Evolutionary conservation across 2,329 filamentous ascomycete genomes (phyloP).

Genomic region (Fusarium sp.): DNA sequence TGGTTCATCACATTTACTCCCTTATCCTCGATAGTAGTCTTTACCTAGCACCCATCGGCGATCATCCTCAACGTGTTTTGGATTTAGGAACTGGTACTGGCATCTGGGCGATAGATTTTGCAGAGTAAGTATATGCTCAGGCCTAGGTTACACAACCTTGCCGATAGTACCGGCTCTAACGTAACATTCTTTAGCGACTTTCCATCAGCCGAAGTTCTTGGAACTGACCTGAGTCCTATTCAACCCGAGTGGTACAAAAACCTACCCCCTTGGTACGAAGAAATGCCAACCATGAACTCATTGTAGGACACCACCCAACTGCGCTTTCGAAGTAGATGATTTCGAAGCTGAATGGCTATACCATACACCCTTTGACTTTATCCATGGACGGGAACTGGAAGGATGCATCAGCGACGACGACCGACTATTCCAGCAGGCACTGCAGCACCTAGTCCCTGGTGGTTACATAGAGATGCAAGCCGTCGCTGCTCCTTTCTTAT

Average conservation of each 20-base stretch:
- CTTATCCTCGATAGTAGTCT: background rate
- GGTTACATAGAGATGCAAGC: background rate
- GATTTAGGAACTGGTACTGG: background rate
- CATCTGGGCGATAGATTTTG: background rate
- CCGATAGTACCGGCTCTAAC: background rate
- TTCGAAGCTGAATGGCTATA: background rate
- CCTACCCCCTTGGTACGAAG: background rate
- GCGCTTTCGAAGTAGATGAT: background rate
- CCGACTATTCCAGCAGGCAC: background rate
- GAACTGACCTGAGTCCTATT: background rate
- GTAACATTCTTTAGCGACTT: background rate
- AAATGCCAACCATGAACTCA: background rate
- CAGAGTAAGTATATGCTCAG: background rate
- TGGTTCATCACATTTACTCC: background rate
- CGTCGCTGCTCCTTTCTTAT: background rate
- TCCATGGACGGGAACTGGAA: background rate
- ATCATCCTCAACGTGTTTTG: background rate
- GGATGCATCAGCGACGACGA: background rate
- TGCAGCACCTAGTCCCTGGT: background rate
- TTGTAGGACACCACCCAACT: background rate
- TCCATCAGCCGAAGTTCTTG: background rate
- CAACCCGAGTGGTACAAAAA: background rate
- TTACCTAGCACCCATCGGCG: background rate
- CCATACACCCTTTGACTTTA: background rate
- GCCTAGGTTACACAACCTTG: background rate